Percentiles rank a stretch among this genome's conserved stretches.
Evolutionary conservation across 75 land plant genomes (phyloP).

Genomic region (Pinus tabuliformis): DNA sequence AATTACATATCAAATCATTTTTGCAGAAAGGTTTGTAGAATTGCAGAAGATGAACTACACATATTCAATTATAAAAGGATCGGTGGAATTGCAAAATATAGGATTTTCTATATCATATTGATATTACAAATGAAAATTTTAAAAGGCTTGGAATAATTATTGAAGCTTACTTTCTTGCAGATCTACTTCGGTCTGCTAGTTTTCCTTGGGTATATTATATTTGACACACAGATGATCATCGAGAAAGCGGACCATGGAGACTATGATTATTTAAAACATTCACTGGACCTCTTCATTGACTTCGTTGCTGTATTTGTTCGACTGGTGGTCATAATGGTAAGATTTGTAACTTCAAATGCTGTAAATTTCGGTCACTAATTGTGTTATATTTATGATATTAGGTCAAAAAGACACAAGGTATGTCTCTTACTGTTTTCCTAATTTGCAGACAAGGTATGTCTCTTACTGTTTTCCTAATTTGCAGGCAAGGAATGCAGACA

Average conservation of each 20-base stretch:
- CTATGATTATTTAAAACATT: slow-evolving; percentile 77
- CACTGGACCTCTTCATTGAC: slow-evolving; percentile 81
- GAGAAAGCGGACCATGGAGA: slow-evolving; percentile 88
- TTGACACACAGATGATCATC: slow-evolving; percentile 87
- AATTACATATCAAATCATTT: too few species aligned
- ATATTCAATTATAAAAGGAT: too few species aligned
- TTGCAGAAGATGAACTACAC: too few species aligned
- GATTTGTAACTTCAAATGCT: background rate
- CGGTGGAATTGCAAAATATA: too few species aligned
- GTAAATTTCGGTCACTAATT: background rate
- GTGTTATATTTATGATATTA: background rate
- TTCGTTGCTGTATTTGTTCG: slow-evolving; percentile 82
- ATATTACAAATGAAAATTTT: background rate
- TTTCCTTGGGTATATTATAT: slow-evolving; percentile 84
- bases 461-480: background rate
- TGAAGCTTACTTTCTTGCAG: slow-evolving; percentile 28
- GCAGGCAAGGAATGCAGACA: slow-evolving; percentile 53
- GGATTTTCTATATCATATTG: too few species aligned
- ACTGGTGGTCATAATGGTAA: slow-evolving; percentile 77
- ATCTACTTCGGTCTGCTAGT: slow-evolving; percentile 79
- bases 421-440: background rate
- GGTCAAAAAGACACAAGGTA: background rate
- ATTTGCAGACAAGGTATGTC: slow-evolving; percentile 46
- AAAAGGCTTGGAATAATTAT: background rate
- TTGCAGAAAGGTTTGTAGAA: too few species aligned